Base-by-base conservation (phyloP, 2,329 filamentous ascomycete species). In the Zasmidium citrigriseum region DNA sequence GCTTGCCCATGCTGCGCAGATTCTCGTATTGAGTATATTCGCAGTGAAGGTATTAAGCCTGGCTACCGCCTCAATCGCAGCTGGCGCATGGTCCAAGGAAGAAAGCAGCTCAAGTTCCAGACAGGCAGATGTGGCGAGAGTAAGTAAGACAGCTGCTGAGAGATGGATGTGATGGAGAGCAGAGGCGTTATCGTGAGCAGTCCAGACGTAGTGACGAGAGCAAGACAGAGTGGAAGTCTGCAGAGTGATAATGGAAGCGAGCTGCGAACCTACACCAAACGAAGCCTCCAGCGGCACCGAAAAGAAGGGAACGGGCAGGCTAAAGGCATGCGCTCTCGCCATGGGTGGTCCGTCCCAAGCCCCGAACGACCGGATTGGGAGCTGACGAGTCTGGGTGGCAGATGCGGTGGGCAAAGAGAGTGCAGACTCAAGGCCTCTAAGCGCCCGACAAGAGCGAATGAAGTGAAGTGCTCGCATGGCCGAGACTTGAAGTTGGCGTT, bases 1-100 rank as follows among this genome's bases (percentile, higher is more conserved):
- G 87, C 78, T 89, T 95, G 77, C 95, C 95, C 95, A 99, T 99
- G 66, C 64, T 77, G 62, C 45, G 50, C 58, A 49, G 34, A 52
- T 29, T 46, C 34, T 57, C n/a, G 14, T 44, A n/a, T 45, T 20
- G 4, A 22, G 24, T 16, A 53, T n/a, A 38, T 27, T 24, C 46
- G 52, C 47, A 44, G 27, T 18, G 21, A 24, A 46, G 16, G 38
- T 52, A 20, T 20, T 41, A 27, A 27, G 22, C 10, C 16, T 10
- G 46, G 22, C 46, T 18, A 49, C 49, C 59, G 59, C 52, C 46
- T 41, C 47, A 29, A 46, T 46, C 29, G 56, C n/a, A n/a, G 45
- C 27, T 34, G 41, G 50, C 49, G 55, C 62, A 63, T 64, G 34
- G 55, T 64, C 62, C 41, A 48, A 24, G n/a, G 46, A 52, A 46